Evolutionary conservation across 768 basidiomycete genomes (phyloP), one percentile per base, ranked within the genome.

Genomic region (Suillus hirtellus): DNA sequence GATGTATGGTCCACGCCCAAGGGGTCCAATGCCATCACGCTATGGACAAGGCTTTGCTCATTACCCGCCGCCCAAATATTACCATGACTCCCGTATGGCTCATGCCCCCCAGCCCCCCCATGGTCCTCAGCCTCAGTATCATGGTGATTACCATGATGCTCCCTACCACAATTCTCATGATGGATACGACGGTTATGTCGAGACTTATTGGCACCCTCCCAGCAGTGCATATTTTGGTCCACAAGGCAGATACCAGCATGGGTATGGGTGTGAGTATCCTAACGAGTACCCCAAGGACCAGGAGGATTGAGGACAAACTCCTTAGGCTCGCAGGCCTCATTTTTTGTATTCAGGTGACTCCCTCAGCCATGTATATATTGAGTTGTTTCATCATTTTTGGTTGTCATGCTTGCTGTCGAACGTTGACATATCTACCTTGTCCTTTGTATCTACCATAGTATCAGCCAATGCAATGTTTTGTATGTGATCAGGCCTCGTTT

Each of bases 321-420:
- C 49, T 50, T 50, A 27, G 47, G 15, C 47, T 49, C 14, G 11
- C 21, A 21, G 46, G 1, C 10, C 11, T 47, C n/a, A 12, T 21
- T 47, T 21, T 6, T 9, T 11, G 44, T n/a, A 21, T 31, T 31
- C 31, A 31, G 31, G 5, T 44, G 9, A 44, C 43, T 46, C 21
- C 46, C 46, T 47, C 11, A 0, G 10, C 21, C 46, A 2, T 6
- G 21, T 12, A 47, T 7, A 47, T 47, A 24, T 47, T 14, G 12
- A 47, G n/a, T 44, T 44, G 46, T 21, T 2, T 21, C 4, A 0
- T 21, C 21, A 47, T 21, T 37, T 76, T 31, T 31, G 31, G 31
- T 31, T 31, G 31, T 31, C 31, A 1, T 31, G 31, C 31, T 31
- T 31, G 31, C 31, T 4, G 4, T 31, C 4, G 31, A 31, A 31